Base-by-base conservation (phyloP, 2,329 filamentous ascomycete genomes). In the Aspergillus ibericus region DNA sequence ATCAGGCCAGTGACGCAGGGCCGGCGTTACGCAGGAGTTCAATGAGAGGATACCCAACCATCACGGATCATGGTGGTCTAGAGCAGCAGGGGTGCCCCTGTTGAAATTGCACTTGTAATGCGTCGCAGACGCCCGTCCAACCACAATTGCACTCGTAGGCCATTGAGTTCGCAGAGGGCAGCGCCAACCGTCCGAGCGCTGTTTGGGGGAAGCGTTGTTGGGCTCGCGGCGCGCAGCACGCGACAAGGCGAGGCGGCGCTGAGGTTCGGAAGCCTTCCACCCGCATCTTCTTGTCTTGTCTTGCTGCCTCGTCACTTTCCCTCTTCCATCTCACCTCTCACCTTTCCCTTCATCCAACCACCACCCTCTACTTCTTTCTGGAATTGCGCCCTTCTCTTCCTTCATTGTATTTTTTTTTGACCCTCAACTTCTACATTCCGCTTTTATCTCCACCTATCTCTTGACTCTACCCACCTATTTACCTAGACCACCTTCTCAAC, bases 231-330 rank as follows among this genome's bases (percentile, higher is more conserved):
- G 46, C 47, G 55, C 59, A 59, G 58, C 60, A 67, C 63, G 67
- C 66, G 65, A 67, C 63, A 62, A 62, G 53, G 53, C 42, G 16
- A 38, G 48, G 61, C 60, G 62, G 59, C 55, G 51, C 53, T 59
- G 65, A 54, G 67, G 63, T 72, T 72, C 68, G 67, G 66, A 66
- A 60, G 66, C 67, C 68, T 69, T 69, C 68, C 66, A 71, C 68
- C 70, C 69, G 66, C 67, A 66, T 72, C 69, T 69, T 64, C 61
- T 59, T 64, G n/a, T 54, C 60, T 58, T 55, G 56, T 53, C 58
- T 56, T 56, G 46, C 56, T 60, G 55, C 57, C 57, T 51, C 49
- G 49, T 58, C 55, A 32, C 29, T 32, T 63, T 59, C 46, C 60
- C 56, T 59, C 53, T 34, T 56, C 55, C 48, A 44, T 59, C 55